phyloP scores from a whole-genome alignment of 148 eudicot genomes.

The Bassia scoparia region DNA sequence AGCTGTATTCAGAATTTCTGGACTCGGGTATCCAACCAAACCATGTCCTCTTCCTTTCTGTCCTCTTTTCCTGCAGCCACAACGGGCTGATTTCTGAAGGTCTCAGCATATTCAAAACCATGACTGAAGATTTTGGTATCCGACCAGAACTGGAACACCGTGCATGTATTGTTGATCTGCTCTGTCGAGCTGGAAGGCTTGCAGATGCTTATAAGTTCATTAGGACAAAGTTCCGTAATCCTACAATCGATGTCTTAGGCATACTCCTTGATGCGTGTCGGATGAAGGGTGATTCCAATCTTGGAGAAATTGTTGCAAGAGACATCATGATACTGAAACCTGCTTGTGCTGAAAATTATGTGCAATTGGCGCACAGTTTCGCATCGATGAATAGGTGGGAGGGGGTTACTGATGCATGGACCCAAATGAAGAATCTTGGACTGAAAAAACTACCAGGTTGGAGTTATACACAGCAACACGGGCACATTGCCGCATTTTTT shows the following conservation, averaged over 20 bases:
- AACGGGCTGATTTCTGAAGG: conserved; percentile 73
- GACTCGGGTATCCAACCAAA: conserved; percentile 51
- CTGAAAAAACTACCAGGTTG: conserved; percentile 76
- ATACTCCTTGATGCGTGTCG: conserved; percentile 84
- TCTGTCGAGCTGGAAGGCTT: conserved; percentile 80
- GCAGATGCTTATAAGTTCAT: conserved; percentile 66
- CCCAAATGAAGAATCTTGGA: conserved; percentile 77
- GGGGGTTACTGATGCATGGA: conserved; percentile 69
- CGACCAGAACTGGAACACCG: conserved; percentile 69
- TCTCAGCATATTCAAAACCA: conserved; percentile 50
- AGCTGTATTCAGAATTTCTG: conserved; percentile 47
- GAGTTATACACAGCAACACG: conserved; percentile 71
- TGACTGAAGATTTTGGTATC: conserved; percentile 49
- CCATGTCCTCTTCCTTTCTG: conserved; percentile 55
- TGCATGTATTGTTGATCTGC: conserved; percentile 79
- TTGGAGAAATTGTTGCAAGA: conserved; percentile 47
- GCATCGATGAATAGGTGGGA: conserved; percentile 83
- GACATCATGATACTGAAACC: conserved; percentile 49
- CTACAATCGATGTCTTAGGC: conserved; percentile 62
- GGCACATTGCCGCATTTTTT: conserved; percentile 61
- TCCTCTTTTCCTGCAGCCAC: conserved; percentile 76
- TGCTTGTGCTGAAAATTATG: conserved; percentile 58
- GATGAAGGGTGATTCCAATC: conserved; percentile 45
- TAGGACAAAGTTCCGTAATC: conserved; percentile 45
- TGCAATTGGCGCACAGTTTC: conserved; percentile 71